Evolutionary conservation across 495 filamentous ascomycete genomes (phyloP), one percentile per base, ranked within the genome.

Genomic region (Neurospora cerealis): DNA sequence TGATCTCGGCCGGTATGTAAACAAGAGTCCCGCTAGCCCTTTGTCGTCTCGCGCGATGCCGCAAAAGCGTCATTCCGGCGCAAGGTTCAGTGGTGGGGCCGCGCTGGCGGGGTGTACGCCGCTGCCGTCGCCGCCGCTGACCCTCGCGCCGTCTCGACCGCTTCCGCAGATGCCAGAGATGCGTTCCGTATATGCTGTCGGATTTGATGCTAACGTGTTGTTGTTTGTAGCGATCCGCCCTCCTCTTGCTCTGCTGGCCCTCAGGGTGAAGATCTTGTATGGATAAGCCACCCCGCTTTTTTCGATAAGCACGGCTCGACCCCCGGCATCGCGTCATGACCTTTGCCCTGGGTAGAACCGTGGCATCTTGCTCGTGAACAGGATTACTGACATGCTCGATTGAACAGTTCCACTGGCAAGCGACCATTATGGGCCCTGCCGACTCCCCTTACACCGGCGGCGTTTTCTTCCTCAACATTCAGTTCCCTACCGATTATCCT

Each of bases 401-500:
- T 73, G 11, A 75, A 78, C 80, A 99, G 96, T 99, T 99, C 81
- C 96, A 98, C 90, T 99, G 96, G 96, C 96, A 99, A 89, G 96
- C 96, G 73, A 99, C 96, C 24, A 99, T 99, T 81, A 99, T 99
- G 96, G 96, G 96, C 85, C 96, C 96, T 81, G 95, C 90, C 82
- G 96, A 99, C 84, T 96, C 93, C 74, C 96, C 96, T 83, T 99
- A 98, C 88, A 93, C 93, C 21, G 93, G 94, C 79, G 96, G 96
- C 78, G 95, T 99, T 76, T 99, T 99, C 89, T 99, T 99, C 90
- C 88, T 99, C 71, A 89, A 91, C 73, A 99, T 99, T 79, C 93
- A 97, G 86, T 99, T 99, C 89, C 96, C 96, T 75, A 99, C 96
- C 86, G 96, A 99, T 88, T 99, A 99, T 85, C 96, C 96, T 5